Conservation (phyloP, 2,329 filamentous ascomycete genomes). For the Ophiostoma pallidulum region DNA sequence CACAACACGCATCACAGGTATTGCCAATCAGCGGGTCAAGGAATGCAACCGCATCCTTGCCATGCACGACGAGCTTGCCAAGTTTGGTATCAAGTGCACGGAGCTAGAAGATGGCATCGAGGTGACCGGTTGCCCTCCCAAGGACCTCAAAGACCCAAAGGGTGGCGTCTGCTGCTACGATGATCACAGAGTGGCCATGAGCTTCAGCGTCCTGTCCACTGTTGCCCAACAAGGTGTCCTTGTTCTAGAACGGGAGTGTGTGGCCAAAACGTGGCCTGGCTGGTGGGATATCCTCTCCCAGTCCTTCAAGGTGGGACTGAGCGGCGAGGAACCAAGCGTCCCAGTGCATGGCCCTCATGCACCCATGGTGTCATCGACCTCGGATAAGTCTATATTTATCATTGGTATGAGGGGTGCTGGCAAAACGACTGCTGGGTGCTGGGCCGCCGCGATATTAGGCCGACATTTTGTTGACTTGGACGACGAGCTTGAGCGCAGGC, state of each 20-base stretch:
- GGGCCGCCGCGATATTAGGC: conserved; percentile 67
- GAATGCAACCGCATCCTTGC: conserved; percentile 94
- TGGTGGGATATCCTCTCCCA: conserved; percentile 91
- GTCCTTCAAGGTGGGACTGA: conserved; percentile 66
- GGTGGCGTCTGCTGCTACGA: conserved; percentile 84
- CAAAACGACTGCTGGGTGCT: conserved; percentile 86
- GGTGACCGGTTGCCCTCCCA: conserved; percentile 44
- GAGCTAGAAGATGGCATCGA: conserved; percentile 95
- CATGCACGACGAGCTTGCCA: conserved; percentile 89
- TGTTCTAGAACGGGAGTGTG: conserved; percentile 83
- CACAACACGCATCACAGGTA: conserved; percentile 79
- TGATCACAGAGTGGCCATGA: conserved; percentile 97
- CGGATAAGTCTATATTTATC: conserved; percentile 69
- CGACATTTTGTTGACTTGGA: conserved; percentile 82
- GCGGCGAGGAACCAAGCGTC: conserved; percentile 54
- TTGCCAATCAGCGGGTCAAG: conserved; percentile 95
- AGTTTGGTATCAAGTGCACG: conserved; percentile 78
- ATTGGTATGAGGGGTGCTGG: conserved; percentile 97
- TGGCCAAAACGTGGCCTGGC: conserved; percentile 95
- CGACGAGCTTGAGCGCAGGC: conserved; percentile 66
- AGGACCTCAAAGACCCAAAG: conserved; percentile 43
- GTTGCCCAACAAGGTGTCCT: conserved; percentile 62
- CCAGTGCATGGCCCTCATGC: conserved; percentile 9
- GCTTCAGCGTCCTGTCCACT: conserved; percentile 81
- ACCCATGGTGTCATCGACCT: conserved; percentile 15